phyloP scores from a whole-genome alignment of 2,329 filamentous ascomycete species.

The Ambrosiella beaveri region DNA sequence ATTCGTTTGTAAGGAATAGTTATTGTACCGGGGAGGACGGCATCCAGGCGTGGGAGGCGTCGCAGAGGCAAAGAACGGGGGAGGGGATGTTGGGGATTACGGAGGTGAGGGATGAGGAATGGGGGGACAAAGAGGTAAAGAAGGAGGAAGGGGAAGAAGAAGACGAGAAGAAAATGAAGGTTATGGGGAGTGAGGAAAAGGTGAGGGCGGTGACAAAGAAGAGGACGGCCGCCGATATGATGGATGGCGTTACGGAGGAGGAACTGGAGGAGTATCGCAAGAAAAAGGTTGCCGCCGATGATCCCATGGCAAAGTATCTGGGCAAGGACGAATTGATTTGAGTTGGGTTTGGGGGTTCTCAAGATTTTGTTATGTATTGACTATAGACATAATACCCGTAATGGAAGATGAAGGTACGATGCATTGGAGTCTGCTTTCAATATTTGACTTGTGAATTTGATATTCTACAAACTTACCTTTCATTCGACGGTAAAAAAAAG shows the following conservation, averaged over 20 bases:
- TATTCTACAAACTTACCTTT: too few species aligned
- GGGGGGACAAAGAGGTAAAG: conserved; percentile 20
- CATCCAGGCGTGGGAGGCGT: conserved; percentile 61
- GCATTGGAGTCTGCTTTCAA: too few species aligned
- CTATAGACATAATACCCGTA: neutral
- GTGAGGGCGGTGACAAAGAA: conserved; percentile 25
- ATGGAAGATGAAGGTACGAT: too few species aligned
- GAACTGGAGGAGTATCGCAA: conserved; percentile 75
- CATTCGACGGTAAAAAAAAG: too few species aligned
- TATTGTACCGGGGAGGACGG: conserved; percentile 93
- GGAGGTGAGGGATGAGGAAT: conserved; percentile 13
- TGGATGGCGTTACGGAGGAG: conserved; percentile 59
- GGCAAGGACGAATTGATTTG: conserved; percentile 50
- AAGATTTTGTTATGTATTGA: neutral
- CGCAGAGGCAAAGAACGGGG: conserved; percentile 37
- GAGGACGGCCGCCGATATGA: conserved; percentile 66
- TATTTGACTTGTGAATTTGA: too few species aligned
- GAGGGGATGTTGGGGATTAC: conserved; percentile 27
- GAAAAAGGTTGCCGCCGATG: conserved; percentile 54
- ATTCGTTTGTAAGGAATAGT: conserved; percentile 85
- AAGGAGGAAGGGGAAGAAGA: conserved; percentile 14
- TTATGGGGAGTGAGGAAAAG: conserved; percentile 18
- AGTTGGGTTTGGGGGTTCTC: neutral
- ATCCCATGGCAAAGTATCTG: conserved; percentile 73
- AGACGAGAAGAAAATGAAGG: conserved; percentile 16